phyloP scores from a whole-genome alignment of 2,329 filamentous ascomycete genomes.

The Lasiodiplodia gonubiensis region DNA sequence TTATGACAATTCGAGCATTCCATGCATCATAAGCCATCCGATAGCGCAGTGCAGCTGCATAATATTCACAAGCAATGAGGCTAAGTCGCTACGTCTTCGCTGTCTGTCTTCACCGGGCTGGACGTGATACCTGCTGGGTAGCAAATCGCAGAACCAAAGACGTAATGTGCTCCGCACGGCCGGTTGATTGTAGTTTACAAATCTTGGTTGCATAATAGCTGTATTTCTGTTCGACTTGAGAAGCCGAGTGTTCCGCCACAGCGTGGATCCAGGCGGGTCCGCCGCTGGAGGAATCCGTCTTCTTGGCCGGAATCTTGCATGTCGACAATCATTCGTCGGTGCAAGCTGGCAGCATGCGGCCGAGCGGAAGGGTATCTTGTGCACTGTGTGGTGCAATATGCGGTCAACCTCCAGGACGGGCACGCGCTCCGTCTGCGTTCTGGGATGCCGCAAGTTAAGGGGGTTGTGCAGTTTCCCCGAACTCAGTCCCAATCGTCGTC shows the following conservation, averaged over 20 bases:
- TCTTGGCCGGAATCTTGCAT: background rate
- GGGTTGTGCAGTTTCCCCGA: background rate
- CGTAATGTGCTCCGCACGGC: background rate
- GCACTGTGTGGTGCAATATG: background rate
- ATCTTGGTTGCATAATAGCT: background rate
- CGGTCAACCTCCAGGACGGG: slow-evolving; percentile 1
- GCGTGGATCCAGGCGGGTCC: background rate
- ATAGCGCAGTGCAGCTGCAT: slow-evolving; percentile 10
- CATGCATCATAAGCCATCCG: background rate
- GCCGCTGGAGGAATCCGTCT: background rate
- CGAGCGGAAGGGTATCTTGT: background rate
- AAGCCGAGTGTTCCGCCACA: background rate
- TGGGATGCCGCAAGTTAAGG: background rate
- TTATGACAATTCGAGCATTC: background rate
- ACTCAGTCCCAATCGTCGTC: slow-evolving; percentile 60
- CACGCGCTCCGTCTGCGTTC: background rate
- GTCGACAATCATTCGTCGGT: background rate
- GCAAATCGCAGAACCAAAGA: background rate
- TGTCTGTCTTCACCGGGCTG: background rate
- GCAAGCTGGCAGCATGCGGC: background rate
- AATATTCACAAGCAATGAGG: slow-evolving; percentile 10
- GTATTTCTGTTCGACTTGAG: background rate
- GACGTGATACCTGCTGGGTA: background rate
- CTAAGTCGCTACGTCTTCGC: background rate
- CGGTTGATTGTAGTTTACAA: background rate